Base-by-base conservation (phyloP, 176 grass and related monocot species). In the Rhynchospora breviuscula region DNA sequence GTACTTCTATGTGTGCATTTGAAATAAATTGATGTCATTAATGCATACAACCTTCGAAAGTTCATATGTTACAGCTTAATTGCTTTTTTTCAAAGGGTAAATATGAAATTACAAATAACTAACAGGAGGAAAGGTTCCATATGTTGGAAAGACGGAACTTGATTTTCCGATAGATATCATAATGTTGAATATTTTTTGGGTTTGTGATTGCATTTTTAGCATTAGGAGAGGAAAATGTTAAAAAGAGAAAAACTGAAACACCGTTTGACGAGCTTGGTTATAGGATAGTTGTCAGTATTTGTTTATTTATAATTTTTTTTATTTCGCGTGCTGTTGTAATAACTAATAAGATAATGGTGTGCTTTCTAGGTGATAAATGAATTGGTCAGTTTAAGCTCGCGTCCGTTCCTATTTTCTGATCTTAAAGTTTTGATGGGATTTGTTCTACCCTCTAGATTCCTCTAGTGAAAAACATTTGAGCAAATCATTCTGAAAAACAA, bases 311-410 rank as follows among this genome's bases (percentile, higher is more conserved):
- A 40, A 29, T 87, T 6, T 23, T 75, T 74, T 91, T 67, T 76
- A 47, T 80, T 85, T 74, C 81, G 83, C 87, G 81, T 43, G 90
- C 31, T 71, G 17, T 78, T 91, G 89, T 89, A 89, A 91, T 78
- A 87, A 87, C 87, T 89, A 89, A 91, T 78, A 87, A 87, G 84
- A 80, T 78, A 53, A 21, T 14, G 46, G 47, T 76, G 71, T 76
- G 48, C 48, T 76, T 0, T 53, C 5, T 53, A 76, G 48, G 46
- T 9, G 12, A 49, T 21, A 54, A 53, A 13, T 53, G 26, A 53
- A 51, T 53, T 75, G 47, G 17, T 17, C 15, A 17, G 15, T 33
- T 71, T 68, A 3, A 66, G 23, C 63, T 43, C 14, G 3, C n/a
- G 65, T 43, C 5, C 6, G 17, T 66, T 43, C 26, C 6, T 44